Evolutionary conservation across 2,329 filamentous ascomycete genomes (phyloP), one percentile per base, ranked within the genome.

Genomic region (Teratosphaeriaceae sp.): DNA sequence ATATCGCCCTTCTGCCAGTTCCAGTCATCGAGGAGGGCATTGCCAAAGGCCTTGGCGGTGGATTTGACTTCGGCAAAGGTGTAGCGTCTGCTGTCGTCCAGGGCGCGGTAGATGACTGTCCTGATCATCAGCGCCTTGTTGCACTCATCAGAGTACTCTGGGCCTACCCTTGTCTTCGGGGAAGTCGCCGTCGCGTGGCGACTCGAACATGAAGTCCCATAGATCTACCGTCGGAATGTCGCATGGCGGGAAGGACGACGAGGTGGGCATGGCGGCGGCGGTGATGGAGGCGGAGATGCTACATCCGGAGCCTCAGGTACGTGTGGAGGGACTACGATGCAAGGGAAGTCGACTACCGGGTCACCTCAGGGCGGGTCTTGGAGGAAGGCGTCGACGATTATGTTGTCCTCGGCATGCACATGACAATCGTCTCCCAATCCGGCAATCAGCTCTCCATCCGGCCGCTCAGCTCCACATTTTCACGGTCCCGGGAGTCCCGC

Each of bases 1-100:
- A 92, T 85, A 59, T 95, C 86, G 57, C 85, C 85, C 60, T 85
- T 88, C 54, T 80, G 73, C 83, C 88, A 95, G 34, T 80, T 74
- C 75, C 82, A 90, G 16, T 73, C 65, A 15, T 83, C 77, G 59
- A 81, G 82, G 21, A 96, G 73, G 1, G 86, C 89, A 49, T 82
- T 79, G 40, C 87, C 89, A 53, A 95, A 92, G n/a, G 80, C 76
- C 30, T 80, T 65, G 1, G 87, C 83, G 11, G 78, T 72, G 46
- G 70, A 70, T 55, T 77, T 81, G 43, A 86, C 67, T 50, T 87
- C 74, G 24, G 72, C 72, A 62, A 79, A 89, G 35, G 80, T 92
- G 65, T 94, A 88, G 23, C 71, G 69, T 22, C 78, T 71, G 39
- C 13, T 15, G 23, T 38, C 24, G 26, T 45, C 33, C 21, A 40